Base-by-base conservation (phyloP, 2,329 filamentous ascomycete genomes). In the Arthrobotrys megalospora region DNA sequence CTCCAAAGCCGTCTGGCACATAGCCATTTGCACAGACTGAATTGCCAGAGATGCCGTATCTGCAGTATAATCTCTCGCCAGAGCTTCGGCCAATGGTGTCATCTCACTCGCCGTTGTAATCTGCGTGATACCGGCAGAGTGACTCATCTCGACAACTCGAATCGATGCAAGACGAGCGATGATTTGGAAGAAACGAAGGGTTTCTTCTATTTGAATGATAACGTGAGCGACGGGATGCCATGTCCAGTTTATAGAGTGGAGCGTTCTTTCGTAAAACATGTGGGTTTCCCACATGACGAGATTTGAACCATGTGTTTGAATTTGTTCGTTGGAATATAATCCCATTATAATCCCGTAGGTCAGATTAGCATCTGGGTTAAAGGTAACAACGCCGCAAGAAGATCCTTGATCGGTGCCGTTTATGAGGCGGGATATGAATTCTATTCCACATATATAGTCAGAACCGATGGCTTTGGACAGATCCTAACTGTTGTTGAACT, bases 101-200 rank as follows among this genome's bases (percentile, higher is more conserved):
- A 70, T 70, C 32, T 62, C 38, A 28, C 36, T 65, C 12, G 68
- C 28, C 8, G 68, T 65, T 19, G 68, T 72, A 3, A 72, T 38
- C 11, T 72, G 68, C 58, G 55, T 65, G n/a, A 64, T 24, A 6
- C 68, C 60, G 19, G 68, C 68, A 8, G 68, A 72, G 19, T 65
- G 60, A 45, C 55, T 47, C 24, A 72, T 28, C 45, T 72, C 68
- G 6, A 72, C 58, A 0, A 72, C 60, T 14, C 43, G 52, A 21
- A 72, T 65, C n/a, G 68, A 72, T 10, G 55, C 60, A 14, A 72
- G 21, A n/a, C 68, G 55, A 14, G 68, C 45, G 24, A 72, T 72
- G 4, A 65, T 36, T 36, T 72, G 68, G 10, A 64, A 65, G 36
- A 72, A 72, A 12, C 68, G 68, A 10, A 64, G 68, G 3, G 34